Percentiles rank a stretch among this genome's conserved stretches.
phyloP scores from a whole-genome alignment of 352 stramenopile genomes.

The Globisporangium alternatum region DNA sequence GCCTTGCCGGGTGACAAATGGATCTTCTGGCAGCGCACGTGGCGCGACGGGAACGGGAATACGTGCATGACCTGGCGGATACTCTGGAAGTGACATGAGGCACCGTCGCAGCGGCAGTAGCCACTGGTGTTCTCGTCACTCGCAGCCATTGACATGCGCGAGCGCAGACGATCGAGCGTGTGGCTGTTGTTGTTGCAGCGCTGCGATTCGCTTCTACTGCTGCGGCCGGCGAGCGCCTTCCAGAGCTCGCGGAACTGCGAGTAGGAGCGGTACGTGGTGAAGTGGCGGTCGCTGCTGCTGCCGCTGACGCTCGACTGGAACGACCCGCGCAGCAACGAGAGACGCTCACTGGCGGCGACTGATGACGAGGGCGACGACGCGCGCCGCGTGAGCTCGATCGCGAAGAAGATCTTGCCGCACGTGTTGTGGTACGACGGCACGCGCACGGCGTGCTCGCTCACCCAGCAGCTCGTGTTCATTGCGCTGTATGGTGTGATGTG shows the following conservation, averaged over 20 bases:
- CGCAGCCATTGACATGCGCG: background rate
- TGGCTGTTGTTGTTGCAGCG: background rate
- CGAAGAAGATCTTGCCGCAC: conserved; percentile 25
- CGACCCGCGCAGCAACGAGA: conserved; percentile 18
- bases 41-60: conserved; percentile 38
- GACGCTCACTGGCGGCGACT: conserved; percentile 4
- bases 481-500: background rate
- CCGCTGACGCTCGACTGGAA: conserved; percentile 18
- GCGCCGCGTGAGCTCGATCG: conserved; percentile 21
- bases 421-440: conserved; percentile 24
- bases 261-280: conserved; percentile 40
- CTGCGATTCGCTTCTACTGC: background rate
- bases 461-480: conserved; percentile 19
- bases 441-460: conserved; percentile 19
- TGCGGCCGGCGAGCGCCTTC: conserved; percentile 29
- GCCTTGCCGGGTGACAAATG: conserved; percentile 24
- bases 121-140: background rate
- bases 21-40: conserved; percentile 26
- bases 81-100: conserved; percentile 44
- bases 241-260: conserved; percentile 64
- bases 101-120: conserved; percentile 33
- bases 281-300: conserved; percentile 20
- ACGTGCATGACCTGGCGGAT: conserved; percentile 33
- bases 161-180: conserved; percentile 12
- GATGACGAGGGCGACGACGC: conserved; percentile 23